These are phyloP conservation scores for Coprinopsis strossmayeri DNA, from an alignment of 768 basidiomycete species.

Conservation along the genomic window DNA sequence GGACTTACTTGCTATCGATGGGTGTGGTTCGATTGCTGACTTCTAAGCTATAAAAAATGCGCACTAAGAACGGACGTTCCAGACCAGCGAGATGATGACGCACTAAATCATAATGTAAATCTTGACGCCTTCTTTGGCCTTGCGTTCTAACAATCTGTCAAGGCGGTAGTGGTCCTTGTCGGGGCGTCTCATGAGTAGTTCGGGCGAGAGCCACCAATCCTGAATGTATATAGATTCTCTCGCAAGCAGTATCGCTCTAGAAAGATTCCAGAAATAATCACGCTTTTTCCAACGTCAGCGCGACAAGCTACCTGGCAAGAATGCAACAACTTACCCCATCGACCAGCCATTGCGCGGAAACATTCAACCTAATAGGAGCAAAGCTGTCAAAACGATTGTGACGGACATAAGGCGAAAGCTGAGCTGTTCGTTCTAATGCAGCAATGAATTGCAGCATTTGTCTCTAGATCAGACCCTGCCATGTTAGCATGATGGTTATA, in stretches of 20 bases:
- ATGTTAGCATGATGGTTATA: background rate
- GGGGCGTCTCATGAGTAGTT: slow-evolving; percentile 82
- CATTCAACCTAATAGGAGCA: slow-evolving; percentile 87
- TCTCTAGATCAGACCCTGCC: slow-evolving; percentile 51
- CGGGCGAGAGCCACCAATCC: slow-evolving; percentile 97
- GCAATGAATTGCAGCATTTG: slow-evolving; percentile 98
- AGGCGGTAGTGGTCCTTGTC: slow-evolving; percentile 80
- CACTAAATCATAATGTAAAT: slow-evolving; percentile 94
- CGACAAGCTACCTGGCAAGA: background rate
- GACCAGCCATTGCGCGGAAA: slow-evolving; percentile 96
- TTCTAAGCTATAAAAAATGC: slow-evolving; percentile 58
- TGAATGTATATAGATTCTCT: slow-evolving; percentile 90
- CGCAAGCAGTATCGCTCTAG: slow-evolving; percentile 84
- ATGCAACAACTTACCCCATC: slow-evolving; percentile 66
- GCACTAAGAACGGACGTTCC: slow-evolving; percentile 6
- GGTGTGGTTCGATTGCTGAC: slow-evolving; percentile 94
- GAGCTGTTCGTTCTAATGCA: slow-evolving; percentile 75
- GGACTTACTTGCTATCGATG: slow-evolving; percentile 78
- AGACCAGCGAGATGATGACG: slow-evolving; percentile 19
- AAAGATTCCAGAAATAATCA: slow-evolving; percentile 98
- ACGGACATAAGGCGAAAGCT: slow-evolving; percentile 69
- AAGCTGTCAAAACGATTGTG: slow-evolving; percentile 91
- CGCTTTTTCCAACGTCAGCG: slow-evolving; percentile 39
- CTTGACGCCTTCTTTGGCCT: slow-evolving; percentile 94
- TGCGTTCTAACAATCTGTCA: slow-evolving; percentile 79